A percentile compares a stretch with the other conserved stretches of the same genome.
Conservation (phyloP, 2,329 filamentous ascomycete genomes). For the Cytospora leucostoma region DNA sequence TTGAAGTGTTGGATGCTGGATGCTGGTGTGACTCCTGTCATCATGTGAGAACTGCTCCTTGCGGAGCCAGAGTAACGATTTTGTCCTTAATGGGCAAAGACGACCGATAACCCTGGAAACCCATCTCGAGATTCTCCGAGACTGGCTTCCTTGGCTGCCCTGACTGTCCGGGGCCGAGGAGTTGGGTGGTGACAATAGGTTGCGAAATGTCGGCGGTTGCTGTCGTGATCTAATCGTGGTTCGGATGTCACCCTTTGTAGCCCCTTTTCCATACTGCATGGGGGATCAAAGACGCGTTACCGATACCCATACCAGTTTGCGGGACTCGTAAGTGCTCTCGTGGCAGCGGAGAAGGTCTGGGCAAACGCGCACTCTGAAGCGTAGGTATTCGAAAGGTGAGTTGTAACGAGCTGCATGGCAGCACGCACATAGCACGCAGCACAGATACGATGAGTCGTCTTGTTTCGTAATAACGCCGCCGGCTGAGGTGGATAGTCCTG, state of each 20-base stretch:
- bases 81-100: too few relatives aligned
- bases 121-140: background rate
- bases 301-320: background rate
- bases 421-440: too few relatives aligned
- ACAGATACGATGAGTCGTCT: background rate
- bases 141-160: background rate
- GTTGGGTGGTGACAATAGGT: background rate
- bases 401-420: background rate
- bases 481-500: background rate
- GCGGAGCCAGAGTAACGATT: background rate
- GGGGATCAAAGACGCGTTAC: background rate
- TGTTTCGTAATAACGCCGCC: constrained; percentile 4
- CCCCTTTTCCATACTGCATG: constrained; percentile 6
- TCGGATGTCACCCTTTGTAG: constrained; percentile 18
- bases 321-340: background rate
- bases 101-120: background rate
- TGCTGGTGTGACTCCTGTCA: background rate
- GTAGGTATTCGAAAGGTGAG: background rate
- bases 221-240: background rate
- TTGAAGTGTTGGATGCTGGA: background rate
- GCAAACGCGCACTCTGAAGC: background rate
- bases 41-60: background rate
- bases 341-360: constrained; percentile 14
- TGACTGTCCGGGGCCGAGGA: background rate
- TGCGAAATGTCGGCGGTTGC: background rate